Base-by-base conservation (phyloP, 2,329 filamentous ascomycete species). In the Apiospora marii region DNA sequence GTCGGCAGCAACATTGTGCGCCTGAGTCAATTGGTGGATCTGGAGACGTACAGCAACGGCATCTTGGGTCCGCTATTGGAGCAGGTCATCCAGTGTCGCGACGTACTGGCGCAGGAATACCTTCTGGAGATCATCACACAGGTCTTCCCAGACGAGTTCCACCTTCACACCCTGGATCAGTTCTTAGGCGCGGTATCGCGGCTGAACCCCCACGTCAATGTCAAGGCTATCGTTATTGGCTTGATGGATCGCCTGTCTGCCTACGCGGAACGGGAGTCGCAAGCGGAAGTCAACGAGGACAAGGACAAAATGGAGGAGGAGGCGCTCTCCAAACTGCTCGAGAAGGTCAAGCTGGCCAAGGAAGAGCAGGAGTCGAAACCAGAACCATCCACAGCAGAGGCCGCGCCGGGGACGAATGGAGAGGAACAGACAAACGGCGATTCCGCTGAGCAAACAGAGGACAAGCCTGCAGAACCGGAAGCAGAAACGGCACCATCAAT, bases 141-240 rank as follows among this genome's bases (percentile, higher is more conserved):
- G 83, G 96, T 98, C 70, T 99, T 99, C 85, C 96, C 96, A 0
- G 96, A 99, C 83, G 96, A 99, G 81, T 99, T 96, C 82, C 97
- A 99, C 83, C 90, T 99, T 30, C 95, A 99, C 81, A 99, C 96
- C 0, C 90, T 99, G 44, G 96, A 98, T 80, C 93, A 98, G 81
- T 94, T 99, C 81, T 90, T 99, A 46, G 96, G 93, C 12, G 96
- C 96, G 8, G 97, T 98, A 46, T 94, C 96, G 19, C 89, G 96
- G 72, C 87, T 99, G 49, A 98, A 99, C 79, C 96, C 96, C 0
- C 94, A 98, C 79, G 96, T 99, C 79, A 98, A 99, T 77, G 92
- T 99, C 84, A 99, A 99, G 85, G 93, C 94, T 67, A 99, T 99
- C 72, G 96, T 99, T 13, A 98, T 98, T 80, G 96, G 96, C 37